phyloP scores from a whole-genome alignment of 768 basidiomycete species.

The Pisolithus albus region DNA sequence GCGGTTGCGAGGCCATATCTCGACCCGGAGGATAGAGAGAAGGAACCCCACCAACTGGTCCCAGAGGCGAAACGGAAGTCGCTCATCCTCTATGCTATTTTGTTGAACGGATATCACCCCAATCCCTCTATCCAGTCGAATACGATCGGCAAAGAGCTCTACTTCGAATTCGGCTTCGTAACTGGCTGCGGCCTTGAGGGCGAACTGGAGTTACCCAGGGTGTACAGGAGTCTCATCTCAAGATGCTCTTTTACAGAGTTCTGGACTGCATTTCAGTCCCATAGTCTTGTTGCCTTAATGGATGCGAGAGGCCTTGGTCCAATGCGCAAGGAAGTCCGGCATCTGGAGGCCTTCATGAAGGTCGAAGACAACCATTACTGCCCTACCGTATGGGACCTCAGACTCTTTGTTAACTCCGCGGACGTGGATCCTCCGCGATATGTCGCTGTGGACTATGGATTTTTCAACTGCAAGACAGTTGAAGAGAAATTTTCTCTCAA shows the following conservation, averaged over 20 bases:
- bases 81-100: not conserved
- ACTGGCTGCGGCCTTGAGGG: not conserved
- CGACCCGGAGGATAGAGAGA: not conserved
- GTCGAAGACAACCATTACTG: conserved; percentile 7
- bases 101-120: conserved; percentile 1
- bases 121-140: not conserved
- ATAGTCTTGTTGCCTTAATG: conserved; percentile 22
- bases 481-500: conserved; percentile 23
- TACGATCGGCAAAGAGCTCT: not conserved
- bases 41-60: not conserved
- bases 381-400: conserved; percentile 33
- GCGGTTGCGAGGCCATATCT: not conserved
- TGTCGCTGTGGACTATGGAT: conserved; percentile 30
- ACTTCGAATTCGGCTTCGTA: conserved; percentile 13
- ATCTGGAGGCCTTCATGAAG: conserved; percentile 24
- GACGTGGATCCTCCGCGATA: conserved; percentile 5
- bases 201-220: not conserved
- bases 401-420: conserved; percentile 21
- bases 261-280: conserved; percentile 19
- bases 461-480: conserved; percentile 25
- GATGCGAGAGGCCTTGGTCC: conserved; percentile 13
- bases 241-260: conserved; percentile 34
- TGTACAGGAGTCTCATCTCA: conserved; percentile 21
- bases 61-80: not conserved
- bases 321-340: conserved; percentile 2